A percentile compares a stretch with the other conserved stretches of the same genome.
Evolutionary conservation across 2,329 filamentous ascomycete species (phyloP).

Genomic region (Exophiala lecanii-corni): DNA sequence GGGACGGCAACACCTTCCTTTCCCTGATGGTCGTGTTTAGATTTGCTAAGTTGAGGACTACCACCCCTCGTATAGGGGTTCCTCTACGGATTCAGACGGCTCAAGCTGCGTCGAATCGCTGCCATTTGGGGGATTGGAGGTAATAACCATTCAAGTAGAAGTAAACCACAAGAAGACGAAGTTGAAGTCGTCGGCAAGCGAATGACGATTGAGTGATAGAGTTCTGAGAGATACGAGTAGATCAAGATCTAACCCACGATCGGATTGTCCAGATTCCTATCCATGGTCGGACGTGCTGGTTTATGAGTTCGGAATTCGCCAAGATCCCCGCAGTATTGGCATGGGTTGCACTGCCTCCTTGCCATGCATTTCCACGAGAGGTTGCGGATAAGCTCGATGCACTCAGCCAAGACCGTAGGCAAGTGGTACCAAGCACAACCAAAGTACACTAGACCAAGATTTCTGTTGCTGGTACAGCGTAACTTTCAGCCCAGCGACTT

Average conservation of each 20-base stretch:
- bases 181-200: no score
- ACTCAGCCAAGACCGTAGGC: background rate
- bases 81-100: slow-evolving; percentile 6
- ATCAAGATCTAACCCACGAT: background rate
- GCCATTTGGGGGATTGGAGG: slow-evolving; percentile 5
- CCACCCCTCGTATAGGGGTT: slow-evolving; percentile 6
- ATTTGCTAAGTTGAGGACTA: background rate
- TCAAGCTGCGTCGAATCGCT: slow-evolving; percentile 3
- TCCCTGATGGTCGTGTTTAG: background rate
- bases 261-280: no score
- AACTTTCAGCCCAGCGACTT: no score
- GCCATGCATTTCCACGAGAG: background rate
- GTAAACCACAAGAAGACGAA: slow-evolving; percentile 1
- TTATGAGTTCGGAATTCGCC: background rate
- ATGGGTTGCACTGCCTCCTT: background rate
- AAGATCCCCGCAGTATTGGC: background rate
- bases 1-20: no score
- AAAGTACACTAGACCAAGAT: no score
- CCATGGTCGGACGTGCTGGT: no score
- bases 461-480: no score
- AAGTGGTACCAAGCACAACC: no score
- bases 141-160: slow-evolving; percentile 10
- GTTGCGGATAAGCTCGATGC: background rate
- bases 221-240: no score
- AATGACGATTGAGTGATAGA: no score